Base-by-base conservation (phyloP, 345 rosid genomes). In the Eucalyptus marginata region DNA sequence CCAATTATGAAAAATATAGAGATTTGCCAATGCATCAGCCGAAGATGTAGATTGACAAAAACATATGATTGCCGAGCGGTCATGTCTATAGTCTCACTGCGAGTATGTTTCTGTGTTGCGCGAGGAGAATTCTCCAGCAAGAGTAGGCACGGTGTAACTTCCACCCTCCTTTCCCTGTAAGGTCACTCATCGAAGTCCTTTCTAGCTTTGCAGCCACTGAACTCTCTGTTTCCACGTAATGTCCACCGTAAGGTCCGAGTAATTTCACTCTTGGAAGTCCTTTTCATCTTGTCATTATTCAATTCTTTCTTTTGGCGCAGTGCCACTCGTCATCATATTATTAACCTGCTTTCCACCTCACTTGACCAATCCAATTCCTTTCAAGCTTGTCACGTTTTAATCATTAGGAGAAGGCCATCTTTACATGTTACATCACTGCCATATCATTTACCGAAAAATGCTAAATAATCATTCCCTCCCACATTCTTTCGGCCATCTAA, bases 141-240 rank as follows among this genome's bases (percentile, higher is more conserved):
- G n/a, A 27, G 13, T 7, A 10, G 27, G 27, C 5, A 0, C 0
- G 64, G 10, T 4, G n/a, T n/a, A 25, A 58, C 64, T 58, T 25
- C n/a, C 64, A 5, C 14, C 29, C 3, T 25, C 64, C n/a, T 51
- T 51, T 51, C 22, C n/a, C 13, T 5, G 64, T 58, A 5, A 5
- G 64, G 64, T 58, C 64, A 58, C n/a, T 25, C n/a, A 58, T 25
- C 14, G 64, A 25, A 58, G 64, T 58, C 64, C 14, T 58, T 25
- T 58, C 14, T 4, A 24, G 13, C 62, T 24, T 51, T 24, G 24
- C 10, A 18, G 8, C 10, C 9, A 7, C 4, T 52, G 58, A 52
- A 18, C 24, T 18, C 29, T 24, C 12, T 56, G 10, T 49, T 49
- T 49, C 51, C 51, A 3, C 7, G 17, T 49, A 49, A 49, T 15